Percentiles rank a stretch among this genome's conserved stretches.
Evolutionary conservation across 177 flowering plant species (phyloP).

Genomic region (Vitis hybrid): DNA sequence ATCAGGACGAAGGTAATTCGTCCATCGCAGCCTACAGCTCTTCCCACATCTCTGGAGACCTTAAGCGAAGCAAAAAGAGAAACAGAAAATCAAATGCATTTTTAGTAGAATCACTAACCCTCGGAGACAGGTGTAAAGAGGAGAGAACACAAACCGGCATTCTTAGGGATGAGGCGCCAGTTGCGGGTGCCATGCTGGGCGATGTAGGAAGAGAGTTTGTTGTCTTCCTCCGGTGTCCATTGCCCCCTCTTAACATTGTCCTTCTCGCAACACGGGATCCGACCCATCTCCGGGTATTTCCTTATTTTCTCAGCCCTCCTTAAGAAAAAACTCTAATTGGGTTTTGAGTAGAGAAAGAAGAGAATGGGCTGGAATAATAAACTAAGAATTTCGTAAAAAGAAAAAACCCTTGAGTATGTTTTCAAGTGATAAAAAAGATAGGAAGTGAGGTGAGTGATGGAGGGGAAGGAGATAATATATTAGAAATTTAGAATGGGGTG

Average conservation of each 20-base stretch:
- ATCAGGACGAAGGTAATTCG: constrained; percentile 95
- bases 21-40: constrained; percentile 96
- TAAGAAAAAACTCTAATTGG: too few species aligned
- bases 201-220: constrained; percentile 88
- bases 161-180: constrained; percentile 97
- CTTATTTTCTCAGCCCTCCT: too few species aligned
- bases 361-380: too few species aligned
- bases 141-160: constrained; percentile 56
- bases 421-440: too few species aligned
- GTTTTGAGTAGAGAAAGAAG: too few species aligned
- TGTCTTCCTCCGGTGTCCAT: constrained; percentile 98
- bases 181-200: constrained; percentile 96
- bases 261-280: constrained; percentile 70
- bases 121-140: neutral
- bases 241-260: constrained; percentile 95
- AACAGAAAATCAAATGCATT: neutral
- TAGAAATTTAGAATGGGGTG: too few species aligned
- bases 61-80: constrained; percentile 9
- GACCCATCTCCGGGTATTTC: constrained; percentile 49
- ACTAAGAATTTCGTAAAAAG: too few species aligned
- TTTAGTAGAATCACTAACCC: too few species aligned
- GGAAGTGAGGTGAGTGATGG: too few species aligned
- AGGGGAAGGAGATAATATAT: too few species aligned
- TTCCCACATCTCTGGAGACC: constrained; percentile 97
- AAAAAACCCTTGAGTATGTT: too few species aligned